Conservation (phyloP, 495 filamentous ascomycete genomes). For the Aspergillus olivimuriae region DNA sequence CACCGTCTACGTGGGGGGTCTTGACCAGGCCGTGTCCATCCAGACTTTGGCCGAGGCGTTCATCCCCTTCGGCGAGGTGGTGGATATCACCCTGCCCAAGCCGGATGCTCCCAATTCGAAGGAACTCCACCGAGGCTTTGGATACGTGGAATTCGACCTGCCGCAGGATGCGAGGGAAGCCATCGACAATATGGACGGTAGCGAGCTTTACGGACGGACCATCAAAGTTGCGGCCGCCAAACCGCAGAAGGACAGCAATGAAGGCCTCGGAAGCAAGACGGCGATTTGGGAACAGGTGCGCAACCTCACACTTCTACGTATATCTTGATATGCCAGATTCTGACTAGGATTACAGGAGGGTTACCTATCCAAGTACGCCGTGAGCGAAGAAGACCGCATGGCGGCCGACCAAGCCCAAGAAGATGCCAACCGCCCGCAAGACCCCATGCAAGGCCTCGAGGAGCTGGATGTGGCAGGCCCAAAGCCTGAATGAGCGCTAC, state of each 20-base stretch:
- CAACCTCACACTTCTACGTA: too few relatives aligned
- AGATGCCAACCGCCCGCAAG: constrained; percentile 50
- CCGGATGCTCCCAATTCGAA: constrained; percentile 64
- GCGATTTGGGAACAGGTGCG: constrained; percentile 96
- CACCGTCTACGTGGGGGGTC: constrained; percentile 86
- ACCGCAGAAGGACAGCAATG: constrained; percentile 79
- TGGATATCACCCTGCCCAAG: constrained; percentile 81
- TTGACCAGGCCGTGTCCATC: constrained; percentile 70
- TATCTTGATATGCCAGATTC: constrained; percentile 18
- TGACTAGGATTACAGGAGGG: constrained; percentile 59
- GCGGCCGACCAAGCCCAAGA: constrained; percentile 53
- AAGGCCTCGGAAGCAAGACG: constrained; percentile 86
- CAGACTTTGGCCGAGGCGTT: constrained; percentile 81
- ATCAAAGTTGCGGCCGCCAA: constrained; percentile 91
- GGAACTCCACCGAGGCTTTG: constrained; percentile 85
- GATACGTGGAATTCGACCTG: constrained; percentile 91
- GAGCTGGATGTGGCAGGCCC: constrained; percentile 91
- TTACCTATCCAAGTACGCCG: constrained; percentile 85
- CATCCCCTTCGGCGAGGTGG: constrained; percentile 91
- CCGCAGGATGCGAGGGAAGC: constrained; percentile 85
- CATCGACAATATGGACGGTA: constrained; percentile 98
- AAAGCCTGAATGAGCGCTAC: constrained; percentile 56
- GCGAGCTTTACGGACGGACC: constrained; percentile 87
- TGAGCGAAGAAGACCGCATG: constrained; percentile 75
- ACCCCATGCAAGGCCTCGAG: constrained; percentile 95